Evolutionary conservation across 495 filamentous ascomycete species (phyloP), one percentile per base, ranked within the genome.

Genomic region (Rhizodiscina lignyota): DNA sequence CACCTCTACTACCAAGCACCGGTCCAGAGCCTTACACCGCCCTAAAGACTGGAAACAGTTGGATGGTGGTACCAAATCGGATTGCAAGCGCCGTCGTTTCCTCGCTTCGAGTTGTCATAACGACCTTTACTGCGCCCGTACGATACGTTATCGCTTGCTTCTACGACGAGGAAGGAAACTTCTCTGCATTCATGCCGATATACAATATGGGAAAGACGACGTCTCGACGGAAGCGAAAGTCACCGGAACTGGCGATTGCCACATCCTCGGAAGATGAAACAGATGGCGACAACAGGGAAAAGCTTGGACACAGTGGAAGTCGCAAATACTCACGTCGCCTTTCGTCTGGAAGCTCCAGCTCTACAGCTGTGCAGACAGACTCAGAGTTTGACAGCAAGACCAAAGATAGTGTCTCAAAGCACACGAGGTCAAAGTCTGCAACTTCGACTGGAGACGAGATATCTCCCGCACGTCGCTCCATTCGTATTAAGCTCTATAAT

Each of bases 401-500:
- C 47, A 44, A 39, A 18, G 39, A 45, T 42, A 63, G 57, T 34
- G 48, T 35, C 15, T 41, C 56, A 31, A 56, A 38, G 40, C 67
- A 66, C 48, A 50, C 55, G 18, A 67, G 74, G 37, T 65, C 72
- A 10, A 73, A 73, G 46, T 67, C 50, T 20, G 49, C 44, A 26
- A 53, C 17, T 8, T 18, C 10, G 17, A 18, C 30, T 6, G 55
- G 36, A 13, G 83, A 73, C 52, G 83, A 70, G 40, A 65, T 63
- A 39, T 59, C 65, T 32, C 80, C 72, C 39, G 54, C 74, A 2
- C 71, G 82, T 42, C 72, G 83, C 21, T 87, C 84, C 12, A 92
- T 94, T 42, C 70, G 84, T 20, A 93, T 96, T 45, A 92, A 91
- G 53, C 65, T 93, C 11, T 71, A 86, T 54, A 80, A 82, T 43